These are phyloP conservation scores for Boletus subluridellus DNA, from an alignment of 1,284 basidiomycete genomes.

Conservation along the genomic window DNA sequence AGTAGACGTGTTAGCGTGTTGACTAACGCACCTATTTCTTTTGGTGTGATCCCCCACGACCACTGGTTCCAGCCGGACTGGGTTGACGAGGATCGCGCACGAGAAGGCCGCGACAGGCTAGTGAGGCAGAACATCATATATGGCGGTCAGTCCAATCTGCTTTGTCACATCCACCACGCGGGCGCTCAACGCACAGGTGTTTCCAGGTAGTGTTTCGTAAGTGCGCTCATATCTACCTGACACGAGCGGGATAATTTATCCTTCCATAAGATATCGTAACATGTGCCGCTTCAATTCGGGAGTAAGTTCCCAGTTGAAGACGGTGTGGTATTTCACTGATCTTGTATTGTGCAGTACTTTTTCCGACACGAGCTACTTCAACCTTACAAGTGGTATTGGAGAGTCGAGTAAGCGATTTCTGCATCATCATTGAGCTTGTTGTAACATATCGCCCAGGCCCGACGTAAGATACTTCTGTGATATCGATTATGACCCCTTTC, in stretches of 20 bases:
- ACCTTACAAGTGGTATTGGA: slow-evolving; percentile 82
- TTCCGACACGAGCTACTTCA: slow-evolving; percentile 71
- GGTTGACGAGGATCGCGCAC: slow-evolving; percentile 72
- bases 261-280: slow-evolving; percentile 53
- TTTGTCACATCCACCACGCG: neutral
- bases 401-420: slow-evolving; percentile 50
- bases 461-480: slow-evolving; percentile 77
- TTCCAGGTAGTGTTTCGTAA: slow-evolving; percentile 51
- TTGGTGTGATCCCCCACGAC: slow-evolving; percentile 68
- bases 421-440: slow-evolving; percentile 4
- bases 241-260: slow-evolving; percentile 5
- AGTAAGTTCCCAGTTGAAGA: slow-evolving; percentile 41
- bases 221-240: slow-evolving; percentile 22
- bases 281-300: slow-evolving; percentile 87
- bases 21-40: slow-evolving; percentile 54
- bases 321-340: slow-evolving; percentile 3
- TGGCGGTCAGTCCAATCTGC: slow-evolving; percentile 42
- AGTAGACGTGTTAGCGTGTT: slow-evolving; percentile 55
- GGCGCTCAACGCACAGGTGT: slow-evolving; percentile 1
- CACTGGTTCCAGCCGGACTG: slow-evolving; percentile 82
- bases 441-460: slow-evolving; percentile 44
- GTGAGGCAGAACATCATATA: slow-evolving; percentile 66
- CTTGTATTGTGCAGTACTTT: slow-evolving; percentile 54
- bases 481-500: slow-evolving; percentile 74
- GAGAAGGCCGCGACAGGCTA: slow-evolving; percentile 59